Evolutionary conservation across 371 early-diverging fungal species (phyloP), one percentile per base, ranked within the genome.

Genomic region (Mortierella sp.): DNA sequence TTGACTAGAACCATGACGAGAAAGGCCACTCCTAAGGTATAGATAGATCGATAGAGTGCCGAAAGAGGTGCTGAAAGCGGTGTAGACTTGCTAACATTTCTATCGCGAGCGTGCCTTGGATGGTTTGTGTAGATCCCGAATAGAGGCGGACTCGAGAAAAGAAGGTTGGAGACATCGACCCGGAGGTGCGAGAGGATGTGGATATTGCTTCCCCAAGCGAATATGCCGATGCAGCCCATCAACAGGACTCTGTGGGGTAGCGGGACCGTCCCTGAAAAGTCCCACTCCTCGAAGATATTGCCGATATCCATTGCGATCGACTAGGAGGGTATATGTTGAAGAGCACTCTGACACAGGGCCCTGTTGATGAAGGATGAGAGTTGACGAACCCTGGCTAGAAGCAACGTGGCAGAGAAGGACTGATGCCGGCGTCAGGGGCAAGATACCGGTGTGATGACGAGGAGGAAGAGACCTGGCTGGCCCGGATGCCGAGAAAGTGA

Each of bases 201-300:
- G 21, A 94, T 64, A 78, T 92, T 91, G 51, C 86, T 76, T 8
- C 87, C 91, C 92, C 93, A 93, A 47, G 90, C 90, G 88, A 90
- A 92, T 26, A 92, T 64, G 55, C 92, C 94, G 52, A 93, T 86
- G 74, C 86, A 82, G 53, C 89, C 71, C 69, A 93, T 83, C 38
- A 92, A 74, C 31, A 94, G 85, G 26, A 91, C 87, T 68, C 89
- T 86, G 63, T 85, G 89, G n/a, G 84, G 85, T 43, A 84, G 70
- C 13, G 91, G 91, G 31, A 89, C 80, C 0, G 65, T 67, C 31
- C 72, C 71, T 64, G 68, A 69, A 54, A 76, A 76, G 62, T 76
- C 76, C 76, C 76, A 76, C 21, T 76, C 70, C 55, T 76, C 70
- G 49, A 76, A 76, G 27, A 76, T 76, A n/a, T 76, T 76, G 70